Evolutionary conservation across 2,329 filamentous ascomycete species (phyloP), one percentile per base, ranked within the genome.

Genomic region (Calycina herbarum): DNA sequence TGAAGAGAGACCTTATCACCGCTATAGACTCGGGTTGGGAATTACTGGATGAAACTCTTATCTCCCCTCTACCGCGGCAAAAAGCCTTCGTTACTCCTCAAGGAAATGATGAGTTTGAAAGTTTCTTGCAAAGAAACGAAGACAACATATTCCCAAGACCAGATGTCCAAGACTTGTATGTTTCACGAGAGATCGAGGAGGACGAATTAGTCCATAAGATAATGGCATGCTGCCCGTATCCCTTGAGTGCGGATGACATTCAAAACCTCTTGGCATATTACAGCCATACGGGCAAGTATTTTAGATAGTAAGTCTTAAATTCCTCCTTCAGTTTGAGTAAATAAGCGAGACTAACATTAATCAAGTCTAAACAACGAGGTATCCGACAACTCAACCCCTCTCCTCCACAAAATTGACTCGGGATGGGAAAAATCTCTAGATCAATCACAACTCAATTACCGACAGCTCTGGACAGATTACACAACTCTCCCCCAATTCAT

Each of bases 11-110:
- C 10, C 15, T 10, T 45, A 38, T 57, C 45, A 31, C 17, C 3
- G 24, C 59, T 10, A 42, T 24, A n/a, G 58, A 57, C 15, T 35
- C 42, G 31, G 58, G 63, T 13, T 64, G 63, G 48, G 51, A 61
- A 31, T 48, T 61, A 4, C n/a, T 57, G 17, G 59, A 64, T 31
- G 63, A 64, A 35, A 48, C 17, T 17, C 63, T 51, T 0, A 38
- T 61, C 4, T 31, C 29, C 10, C 35, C 48, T n/a, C 59, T 57
- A 24, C 63, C 63, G 2, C 33, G 63, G 17, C 61, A 57, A 4
- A 27, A 54, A 5, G 27, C 20, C 3, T 54, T 54, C 20, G 48
- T 27, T 54, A 20, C 48, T 24, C 20, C 61, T 3, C 61, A 35
- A 24, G 17, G 10, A 31, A 38, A 35, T 7, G n/a, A 57, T 20